Evolutionary conservation across 805 yeast genomes (phyloP).

Genomic region (Osmozyma mogii): DNA sequence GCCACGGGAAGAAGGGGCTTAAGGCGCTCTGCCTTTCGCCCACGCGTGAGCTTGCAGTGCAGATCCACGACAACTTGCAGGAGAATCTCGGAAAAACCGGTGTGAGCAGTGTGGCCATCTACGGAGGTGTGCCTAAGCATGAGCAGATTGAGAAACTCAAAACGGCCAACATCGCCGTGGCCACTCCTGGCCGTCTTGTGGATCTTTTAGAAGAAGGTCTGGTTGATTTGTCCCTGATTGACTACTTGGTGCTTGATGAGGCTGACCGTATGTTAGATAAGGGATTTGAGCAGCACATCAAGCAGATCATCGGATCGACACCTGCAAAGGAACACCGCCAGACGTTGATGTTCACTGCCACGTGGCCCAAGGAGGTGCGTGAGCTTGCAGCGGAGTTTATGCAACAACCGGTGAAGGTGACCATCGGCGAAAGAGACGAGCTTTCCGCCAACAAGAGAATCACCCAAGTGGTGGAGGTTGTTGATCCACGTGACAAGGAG

Average conservation of each 20-base stretch:
- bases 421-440: conserved; percentile 1
- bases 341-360: conserved; percentile 90
- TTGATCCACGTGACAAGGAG: conserved; percentile 1
- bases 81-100: conserved; percentile 26
- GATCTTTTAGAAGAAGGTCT: conserved; percentile 72
- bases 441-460: conserved; percentile 1
- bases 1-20: conserved; percentile 47
- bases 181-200: conserved; percentile 88
- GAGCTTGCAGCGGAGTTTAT: background rate
- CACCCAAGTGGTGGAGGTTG: conserved; percentile 1
- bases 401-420: background rate
- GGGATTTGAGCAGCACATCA: conserved; percentile 83
- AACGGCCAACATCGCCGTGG: conserved; percentile 82
- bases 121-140: conserved; percentile 61
- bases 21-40: conserved; percentile 82
- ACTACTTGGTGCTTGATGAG: conserved; percentile 77
- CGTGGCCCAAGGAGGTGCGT: conserved; percentile 21
- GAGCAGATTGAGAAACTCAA: no score
- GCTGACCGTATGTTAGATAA: conserved; percentile 94
- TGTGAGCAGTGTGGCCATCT: conserved; percentile 52
- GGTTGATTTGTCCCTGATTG: conserved; percentile 51
- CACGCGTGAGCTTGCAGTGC: conserved; percentile 88
- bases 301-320: conserved; percentile 46
- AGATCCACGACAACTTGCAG: conserved; percentile 38
- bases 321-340: conserved; percentile 27